A percentile compares a stretch with the other conserved stretches of the same genome.
phyloP scores from a whole-genome alignment of 345 rosid species.

The Hibiscus tridactylites region DNA sequence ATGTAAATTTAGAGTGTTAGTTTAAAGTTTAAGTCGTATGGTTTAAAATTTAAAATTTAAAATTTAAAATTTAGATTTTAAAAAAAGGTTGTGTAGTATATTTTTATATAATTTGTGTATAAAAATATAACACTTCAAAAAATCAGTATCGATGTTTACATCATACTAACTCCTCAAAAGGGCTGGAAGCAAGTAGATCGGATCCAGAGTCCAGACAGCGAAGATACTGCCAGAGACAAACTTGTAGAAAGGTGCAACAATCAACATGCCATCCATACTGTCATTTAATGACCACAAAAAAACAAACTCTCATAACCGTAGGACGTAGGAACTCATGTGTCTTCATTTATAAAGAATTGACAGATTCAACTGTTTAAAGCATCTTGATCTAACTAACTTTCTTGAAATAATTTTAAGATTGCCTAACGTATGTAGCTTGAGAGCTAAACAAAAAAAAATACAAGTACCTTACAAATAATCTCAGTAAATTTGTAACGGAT shows the following conservation, averaged over 20 bases:
- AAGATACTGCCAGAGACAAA: background rate
- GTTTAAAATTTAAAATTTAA: too few relatives aligned
- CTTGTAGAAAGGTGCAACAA: background rate
- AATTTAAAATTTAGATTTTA: too few relatives aligned
- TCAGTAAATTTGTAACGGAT: background rate
- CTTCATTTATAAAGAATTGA: conserved; percentile 3
- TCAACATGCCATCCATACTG: too few relatives aligned
- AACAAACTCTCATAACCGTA: background rate
- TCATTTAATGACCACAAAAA: background rate
- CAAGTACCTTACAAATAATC: background rate
- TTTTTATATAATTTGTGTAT: too few relatives aligned
- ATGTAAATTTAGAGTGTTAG: too few relatives aligned
- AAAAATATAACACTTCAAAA: background rate
- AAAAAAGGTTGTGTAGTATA: too few relatives aligned
- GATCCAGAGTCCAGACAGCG: background rate
- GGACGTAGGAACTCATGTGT: background rate
- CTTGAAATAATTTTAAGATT: background rate
- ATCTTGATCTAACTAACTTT: background rate
- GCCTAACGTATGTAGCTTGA: background rate
- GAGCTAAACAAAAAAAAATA: background rate
- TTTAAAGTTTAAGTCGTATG: rapidly evolving
- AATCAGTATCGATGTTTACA: background rate
- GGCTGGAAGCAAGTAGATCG: background rate
- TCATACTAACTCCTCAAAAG: background rate
- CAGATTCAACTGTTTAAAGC: background rate